phyloP scores from a whole-genome alignment of 2,329 filamentous ascomycete genomes.

The Herpotrichia juniperi region DNA sequence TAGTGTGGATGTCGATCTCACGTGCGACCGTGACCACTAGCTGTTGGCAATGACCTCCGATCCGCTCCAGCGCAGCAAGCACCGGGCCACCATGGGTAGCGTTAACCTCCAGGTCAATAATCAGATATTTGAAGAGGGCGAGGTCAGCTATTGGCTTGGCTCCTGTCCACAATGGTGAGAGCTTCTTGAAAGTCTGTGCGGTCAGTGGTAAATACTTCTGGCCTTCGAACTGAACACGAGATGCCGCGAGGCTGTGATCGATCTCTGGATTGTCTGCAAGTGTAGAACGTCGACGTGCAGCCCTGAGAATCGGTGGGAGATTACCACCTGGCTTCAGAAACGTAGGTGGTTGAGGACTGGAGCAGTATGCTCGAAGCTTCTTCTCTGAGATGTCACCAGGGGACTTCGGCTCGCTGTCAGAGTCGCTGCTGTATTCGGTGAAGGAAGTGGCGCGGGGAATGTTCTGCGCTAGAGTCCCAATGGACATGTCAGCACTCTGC shows the following conservation, averaged over 20 bases:
- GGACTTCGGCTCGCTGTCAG: not conserved
- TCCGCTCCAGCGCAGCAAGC: not conserved
- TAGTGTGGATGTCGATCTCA: not conserved
- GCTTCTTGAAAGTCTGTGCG: not conserved
- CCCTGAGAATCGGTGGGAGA: not conserved
- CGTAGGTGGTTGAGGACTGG: not conserved
- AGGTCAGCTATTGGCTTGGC: not conserved
- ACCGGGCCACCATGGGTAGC: not conserved
- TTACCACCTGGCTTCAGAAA: not conserved
- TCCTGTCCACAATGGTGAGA: not conserved
- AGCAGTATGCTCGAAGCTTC: not conserved
- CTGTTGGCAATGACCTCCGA: not conserved
- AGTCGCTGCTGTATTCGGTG: not conserved
- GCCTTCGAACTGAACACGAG: not conserved
- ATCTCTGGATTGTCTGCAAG: not conserved
- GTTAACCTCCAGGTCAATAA: not conserved
- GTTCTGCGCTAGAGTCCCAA: not conserved
- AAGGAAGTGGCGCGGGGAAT: not conserved
- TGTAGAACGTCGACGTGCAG: not conserved
- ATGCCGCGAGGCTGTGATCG: not conserved
- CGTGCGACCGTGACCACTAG: not conserved
- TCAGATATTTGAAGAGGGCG: not conserved
- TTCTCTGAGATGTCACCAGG: not conserved
- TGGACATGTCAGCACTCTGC: not conserved
- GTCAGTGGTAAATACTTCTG: conserved; percentile 1